phyloP scores from a whole-genome alignment of 805 yeast genomes.

The Starmera pachycereana region DNA sequence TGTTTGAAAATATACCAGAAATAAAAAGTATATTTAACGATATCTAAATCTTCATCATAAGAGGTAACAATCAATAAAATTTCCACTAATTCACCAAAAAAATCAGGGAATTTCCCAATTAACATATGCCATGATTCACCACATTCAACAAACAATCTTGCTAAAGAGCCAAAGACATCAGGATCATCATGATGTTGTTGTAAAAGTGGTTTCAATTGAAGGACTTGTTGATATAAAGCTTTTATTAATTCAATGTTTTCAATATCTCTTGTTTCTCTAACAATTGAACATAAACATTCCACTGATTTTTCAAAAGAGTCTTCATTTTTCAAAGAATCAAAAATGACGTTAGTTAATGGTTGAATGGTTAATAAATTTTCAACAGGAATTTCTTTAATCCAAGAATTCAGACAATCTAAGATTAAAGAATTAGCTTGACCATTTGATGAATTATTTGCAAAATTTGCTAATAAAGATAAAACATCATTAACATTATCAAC shows the following conservation, averaged over 20 bases:
- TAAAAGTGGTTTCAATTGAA: conserved; percentile 47
- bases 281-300: conserved; percentile 76
- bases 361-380: conserved; percentile 52
- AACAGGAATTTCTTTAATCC: conserved; percentile 84
- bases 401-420: conserved; percentile 71
- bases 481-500: conserved; percentile 60
- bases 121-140: conserved; percentile 94
- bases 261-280: conserved; percentile 74
- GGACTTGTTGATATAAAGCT: conserved; percentile 58
- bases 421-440: conserved; percentile 31
- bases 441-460: conserved; percentile 27
- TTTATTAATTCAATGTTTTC: conserved; percentile 51
- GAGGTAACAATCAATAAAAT: conserved; percentile 62
- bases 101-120: conserved; percentile 60
- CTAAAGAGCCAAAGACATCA: conserved; percentile 57
- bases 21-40: conserved; percentile 81
- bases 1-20: conserved; percentile 85
- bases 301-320: conserved; percentile 75
- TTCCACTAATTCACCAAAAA: conserved; percentile 64
- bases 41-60: conserved; percentile 75
- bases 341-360: conserved; percentile 59
- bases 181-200: conserved; percentile 28
- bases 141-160: conserved; percentile 79
- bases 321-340: conserved; percentile 45
- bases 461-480: conserved; percentile 46